phyloP scores from a whole-genome alignment of 2,329 filamentous ascomycete species.

The Diplodia corticola region DNA sequence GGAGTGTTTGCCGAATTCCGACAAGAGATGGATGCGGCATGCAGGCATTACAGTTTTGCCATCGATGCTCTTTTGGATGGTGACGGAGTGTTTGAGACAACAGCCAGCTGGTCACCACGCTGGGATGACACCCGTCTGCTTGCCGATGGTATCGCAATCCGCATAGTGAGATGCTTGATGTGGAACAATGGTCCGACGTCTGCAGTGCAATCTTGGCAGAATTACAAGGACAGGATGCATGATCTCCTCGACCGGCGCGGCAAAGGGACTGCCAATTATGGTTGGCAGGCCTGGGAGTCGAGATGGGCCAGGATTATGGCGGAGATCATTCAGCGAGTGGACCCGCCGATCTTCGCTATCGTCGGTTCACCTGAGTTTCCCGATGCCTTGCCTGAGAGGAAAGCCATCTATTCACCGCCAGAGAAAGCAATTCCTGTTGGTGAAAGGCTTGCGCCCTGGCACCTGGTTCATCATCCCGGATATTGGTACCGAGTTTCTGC shows the following conservation, averaged over 20 bases:
- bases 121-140: constrained; percentile 93
- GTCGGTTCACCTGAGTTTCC: constrained; percentile 33
- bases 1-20: constrained; percentile 89
- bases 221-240: constrained; percentile 70
- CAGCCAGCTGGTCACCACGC: constrained; percentile 83
- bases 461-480: constrained; percentile 61
- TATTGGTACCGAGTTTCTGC: constrained; percentile 61
- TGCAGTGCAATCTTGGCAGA: constrained; percentile 77
- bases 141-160: constrained; percentile 77
- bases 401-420: constrained; percentile 47
- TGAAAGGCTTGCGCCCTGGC: constrained; percentile 58
- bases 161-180: constrained; percentile 77
- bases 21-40: constrained; percentile 85
- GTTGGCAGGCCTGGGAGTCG: constrained; percentile 92
- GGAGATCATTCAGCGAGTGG: constrained; percentile 56
- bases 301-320: constrained; percentile 66
- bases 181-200: constrained; percentile 77
- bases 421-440: constrained; percentile 53
- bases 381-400: constrained; percentile 26
- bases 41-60: constrained; percentile 82
- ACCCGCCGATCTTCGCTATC: constrained; percentile 48
- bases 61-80: constrained; percentile 80
- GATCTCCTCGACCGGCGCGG: constrained; percentile 81
- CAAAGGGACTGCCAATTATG: constrained; percentile 83
- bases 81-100: constrained; percentile 79